Evolutionary conservation across 2,329 filamentous ascomycete genomes (phyloP).

Genomic region (Leptographium radiaticola): DNA sequence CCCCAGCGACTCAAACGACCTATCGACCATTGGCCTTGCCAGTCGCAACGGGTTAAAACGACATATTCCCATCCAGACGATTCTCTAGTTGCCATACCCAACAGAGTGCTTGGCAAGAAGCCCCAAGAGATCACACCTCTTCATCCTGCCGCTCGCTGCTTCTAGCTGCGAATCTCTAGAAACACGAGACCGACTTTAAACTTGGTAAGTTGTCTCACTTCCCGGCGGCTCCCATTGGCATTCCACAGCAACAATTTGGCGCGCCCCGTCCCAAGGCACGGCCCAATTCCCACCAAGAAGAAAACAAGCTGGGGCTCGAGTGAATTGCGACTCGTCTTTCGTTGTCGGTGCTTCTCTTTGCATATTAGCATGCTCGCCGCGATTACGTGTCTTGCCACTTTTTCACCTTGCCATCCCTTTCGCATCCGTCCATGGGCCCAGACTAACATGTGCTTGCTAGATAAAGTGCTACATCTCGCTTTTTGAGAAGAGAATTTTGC

Average conservation of each 20-base stretch:
- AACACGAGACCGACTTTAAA: neutral
- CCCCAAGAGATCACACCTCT: neutral
- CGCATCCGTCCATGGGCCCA: neutral
- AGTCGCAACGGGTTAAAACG: neutral
- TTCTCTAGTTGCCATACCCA: neutral
- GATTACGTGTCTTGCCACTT: neutral
- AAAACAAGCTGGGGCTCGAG: neutral
- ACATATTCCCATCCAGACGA: neutral
- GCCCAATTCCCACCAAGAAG: neutral
- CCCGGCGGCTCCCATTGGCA: neutral
- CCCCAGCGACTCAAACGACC: neutral
- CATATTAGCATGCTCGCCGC: too few species aligned
- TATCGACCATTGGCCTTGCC: neutral
- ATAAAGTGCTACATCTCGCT: neutral
- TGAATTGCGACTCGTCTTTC: neutral
- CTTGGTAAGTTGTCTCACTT: neutral
- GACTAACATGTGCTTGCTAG: neutral
- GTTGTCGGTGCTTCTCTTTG: too few species aligned
- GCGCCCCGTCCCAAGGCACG: neutral
- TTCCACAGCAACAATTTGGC: neutral
- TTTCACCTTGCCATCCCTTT: neutral
- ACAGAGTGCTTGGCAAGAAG: neutral
- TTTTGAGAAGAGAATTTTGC: neutral
- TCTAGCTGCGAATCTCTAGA: constrained; percentile 7
- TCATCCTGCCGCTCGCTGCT: constrained; percentile 9